phyloP scores from a whole-genome alignment of 1,139 yeast species.

The Arxiozyma bovina region DNA sequence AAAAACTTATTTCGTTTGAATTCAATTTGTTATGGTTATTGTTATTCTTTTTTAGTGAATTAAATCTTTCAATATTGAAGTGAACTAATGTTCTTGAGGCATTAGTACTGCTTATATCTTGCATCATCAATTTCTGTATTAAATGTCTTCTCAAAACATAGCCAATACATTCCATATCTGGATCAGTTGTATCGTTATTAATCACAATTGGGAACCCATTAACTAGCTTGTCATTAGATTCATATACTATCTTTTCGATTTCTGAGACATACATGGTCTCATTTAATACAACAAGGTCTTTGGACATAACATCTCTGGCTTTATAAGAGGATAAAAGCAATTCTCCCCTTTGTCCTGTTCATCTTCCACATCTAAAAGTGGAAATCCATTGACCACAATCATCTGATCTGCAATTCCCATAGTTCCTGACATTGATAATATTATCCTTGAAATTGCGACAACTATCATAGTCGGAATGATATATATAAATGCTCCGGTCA shows the following conservation, averaged over 20 bases:
- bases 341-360: constrained; percentile 53
- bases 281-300: constrained; percentile 43
- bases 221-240: constrained; percentile 31
- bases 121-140: constrained; percentile 12
- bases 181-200: constrained; percentile 18
- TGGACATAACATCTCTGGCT: constrained; percentile 61
- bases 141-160: constrained; percentile 24
- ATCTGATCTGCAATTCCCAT: constrained; percentile 95
- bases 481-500: constrained; percentile 86
- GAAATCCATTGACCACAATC: constrained; percentile 82
- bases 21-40: constrained; percentile 9
- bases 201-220: constrained; percentile 51
- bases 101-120: constrained; percentile 10
- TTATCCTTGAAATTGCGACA: constrained; percentile 78
- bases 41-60: constrained; percentile 15
- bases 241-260: constrained; percentile 29
- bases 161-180: constrained; percentile 24
- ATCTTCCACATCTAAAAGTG: constrained; percentile 70
- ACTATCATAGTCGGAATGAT: constrained; percentile 94
- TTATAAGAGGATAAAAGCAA: constrained; percentile 41
- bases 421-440: constrained; percentile 66
- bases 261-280: constrained; percentile 29
- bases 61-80: constrained; percentile 8
- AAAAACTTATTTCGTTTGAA: constrained; percentile 32
- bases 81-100: constrained; percentile 14